Percentiles rank a stretch among this genome's conserved stretches.
phyloP scores from a whole-genome alignment of 2,329 filamentous ascomycete species.

The Talaromyces verruculosus region DNA sequence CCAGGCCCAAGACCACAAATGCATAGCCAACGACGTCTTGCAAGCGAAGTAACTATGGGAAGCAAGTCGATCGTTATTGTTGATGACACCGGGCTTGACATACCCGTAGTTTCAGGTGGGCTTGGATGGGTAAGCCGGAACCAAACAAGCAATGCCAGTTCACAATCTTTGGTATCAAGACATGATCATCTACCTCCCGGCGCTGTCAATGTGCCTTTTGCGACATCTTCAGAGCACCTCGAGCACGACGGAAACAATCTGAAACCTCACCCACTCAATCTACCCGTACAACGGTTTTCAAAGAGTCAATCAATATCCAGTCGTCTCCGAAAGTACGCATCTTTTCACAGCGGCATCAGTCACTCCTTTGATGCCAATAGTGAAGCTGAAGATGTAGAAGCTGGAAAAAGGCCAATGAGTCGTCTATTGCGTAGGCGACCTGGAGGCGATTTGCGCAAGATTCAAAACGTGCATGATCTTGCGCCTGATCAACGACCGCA shows the following conservation, averaged over 20 bases:
- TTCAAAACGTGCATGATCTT: constrained; percentile 63
- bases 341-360: constrained; percentile 46
- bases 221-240: constrained; percentile 28
- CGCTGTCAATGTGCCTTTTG: constrained; percentile 29
- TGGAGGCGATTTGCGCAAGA: constrained; percentile 71
- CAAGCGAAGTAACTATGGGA: constrained; percentile 67
- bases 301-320: constrained; percentile 34
- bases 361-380: constrained; percentile 33
- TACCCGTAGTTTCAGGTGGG: constrained; percentile 43
- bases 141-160: constrained; percentile 17
- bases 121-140: constrained; percentile 23
- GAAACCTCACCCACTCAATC: not conserved
- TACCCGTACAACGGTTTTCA: not conserved
- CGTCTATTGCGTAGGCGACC: constrained; percentile 69
- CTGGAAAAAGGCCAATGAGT: constrained; percentile 31
- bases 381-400: constrained; percentile 27
- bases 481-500: constrained; percentile 44
- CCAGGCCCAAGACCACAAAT: constrained; percentile 24
- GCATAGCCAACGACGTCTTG: constrained; percentile 34
- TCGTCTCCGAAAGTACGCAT: constrained; percentile 47
- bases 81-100: constrained; percentile 57
- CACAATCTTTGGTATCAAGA: constrained; percentile 8
- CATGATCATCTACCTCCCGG: constrained; percentile 6
- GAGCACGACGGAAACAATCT: not conserved
- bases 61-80: constrained; percentile 90